A percentile compares a stretch with the other conserved stretches of the same genome.
Evolutionary conservation across 1,139 yeast genomes (phyloP).

Genomic region (Taphrina populina): DNA sequence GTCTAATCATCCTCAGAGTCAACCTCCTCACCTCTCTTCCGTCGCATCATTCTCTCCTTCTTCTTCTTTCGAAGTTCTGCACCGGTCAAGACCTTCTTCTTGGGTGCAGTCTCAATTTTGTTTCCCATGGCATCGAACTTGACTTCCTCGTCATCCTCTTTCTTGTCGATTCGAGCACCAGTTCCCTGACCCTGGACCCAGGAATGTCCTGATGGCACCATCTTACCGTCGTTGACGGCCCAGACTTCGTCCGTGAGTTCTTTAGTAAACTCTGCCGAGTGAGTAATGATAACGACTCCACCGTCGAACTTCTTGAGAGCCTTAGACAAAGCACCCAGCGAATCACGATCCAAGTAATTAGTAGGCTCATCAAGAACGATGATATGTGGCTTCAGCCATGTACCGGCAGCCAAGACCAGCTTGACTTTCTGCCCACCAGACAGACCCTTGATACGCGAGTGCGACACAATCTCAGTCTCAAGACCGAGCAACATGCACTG

Average conservation of each 20-base stretch:
- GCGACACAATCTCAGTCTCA: slow-evolving; percentile 98
- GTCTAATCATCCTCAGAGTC: slow-evolving; percentile 18
- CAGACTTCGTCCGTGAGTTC: slow-evolving; percentile 99
- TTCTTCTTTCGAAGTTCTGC: slow-evolving; percentile 99
- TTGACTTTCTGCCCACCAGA: slow-evolving; percentile 99
- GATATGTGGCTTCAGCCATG: slow-evolving; percentile 99
- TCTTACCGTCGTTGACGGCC: slow-evolving; percentile 96
- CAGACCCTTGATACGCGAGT: slow-evolving; percentile 99
- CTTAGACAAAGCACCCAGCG: slow-evolving; percentile 98
- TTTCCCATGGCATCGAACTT: slow-evolving; percentile 99
- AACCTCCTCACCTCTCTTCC: slow-evolving; percentile 57
- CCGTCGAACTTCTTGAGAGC: slow-evolving; percentile 98
- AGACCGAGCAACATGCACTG: slow-evolving; percentile 99
- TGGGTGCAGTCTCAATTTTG: slow-evolving; percentile 94
- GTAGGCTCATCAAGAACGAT: slow-evolving; percentile 86
- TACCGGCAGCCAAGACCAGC: slow-evolving; percentile 99
- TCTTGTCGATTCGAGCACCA: slow-evolving; percentile 93
- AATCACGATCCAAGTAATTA: slow-evolving; percentile 98
- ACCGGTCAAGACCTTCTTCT: slow-evolving; percentile 96
- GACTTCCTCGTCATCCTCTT: slow-evolving; percentile 90
- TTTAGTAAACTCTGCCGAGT: slow-evolving; percentile 99
- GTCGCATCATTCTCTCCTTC: slow-evolving; percentile 99
- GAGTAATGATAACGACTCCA: slow-evolving; percentile 99
- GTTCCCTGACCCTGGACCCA: slow-evolving; percentile 99
- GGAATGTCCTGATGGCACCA: slow-evolving; percentile 99